Evolutionary conservation across 2,329 filamentous ascomycete genomes (phyloP).

Genomic region (Plenodomus lindquistii): DNA sequence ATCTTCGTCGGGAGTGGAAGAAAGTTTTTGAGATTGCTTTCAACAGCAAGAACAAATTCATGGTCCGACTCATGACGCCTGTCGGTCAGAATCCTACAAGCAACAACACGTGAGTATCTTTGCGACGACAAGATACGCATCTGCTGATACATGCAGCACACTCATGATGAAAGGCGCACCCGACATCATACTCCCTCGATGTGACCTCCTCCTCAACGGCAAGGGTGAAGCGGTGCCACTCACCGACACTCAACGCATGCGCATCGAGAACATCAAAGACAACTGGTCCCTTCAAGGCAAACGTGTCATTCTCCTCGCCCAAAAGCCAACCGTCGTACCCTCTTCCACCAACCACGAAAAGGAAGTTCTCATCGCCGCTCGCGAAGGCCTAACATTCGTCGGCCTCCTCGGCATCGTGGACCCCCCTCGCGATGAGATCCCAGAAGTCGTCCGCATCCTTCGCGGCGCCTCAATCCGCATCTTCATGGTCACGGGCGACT

Average conservation of each 20-base stretch:
- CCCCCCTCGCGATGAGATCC: conserved; percentile 63
- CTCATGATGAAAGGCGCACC: conserved; percentile 81
- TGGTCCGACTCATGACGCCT: conserved; percentile 65
- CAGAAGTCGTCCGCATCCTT: conserved; percentile 63
- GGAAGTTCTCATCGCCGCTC: conserved; percentile 59
- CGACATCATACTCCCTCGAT: conserved; percentile 70
- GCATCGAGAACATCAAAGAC: conserved; percentile 66
- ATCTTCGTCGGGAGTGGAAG: conserved; percentile 66
- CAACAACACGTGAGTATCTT: conserved; percentile 24
- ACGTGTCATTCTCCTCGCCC: conserved; percentile 68
- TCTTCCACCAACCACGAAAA: conserved; percentile 59
- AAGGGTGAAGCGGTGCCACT: conserved; percentile 59
- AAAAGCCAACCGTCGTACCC: conserved; percentile 56
- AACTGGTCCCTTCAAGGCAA: conserved; percentile 70
- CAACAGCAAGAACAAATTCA: conserved; percentile 84
- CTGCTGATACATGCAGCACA: conserved; percentile 37
- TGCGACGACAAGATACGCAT: not conserved
- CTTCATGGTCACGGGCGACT: conserved; percentile 83
- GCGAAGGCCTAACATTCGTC: conserved; percentile 55
- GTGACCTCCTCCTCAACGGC: conserved; percentile 59
- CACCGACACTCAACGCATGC: conserved; percentile 48
- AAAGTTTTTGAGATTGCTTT: conserved; percentile 66
- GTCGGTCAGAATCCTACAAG: conserved; percentile 32
- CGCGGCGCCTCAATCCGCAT: conserved; percentile 73
- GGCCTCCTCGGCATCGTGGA: conserved; percentile 64